Evolutionary conservation across 2,329 filamentous ascomycete genomes (phyloP), one percentile per base, ranked within the genome.

Genomic region (Dendrostoma leiphaemia): DNA sequence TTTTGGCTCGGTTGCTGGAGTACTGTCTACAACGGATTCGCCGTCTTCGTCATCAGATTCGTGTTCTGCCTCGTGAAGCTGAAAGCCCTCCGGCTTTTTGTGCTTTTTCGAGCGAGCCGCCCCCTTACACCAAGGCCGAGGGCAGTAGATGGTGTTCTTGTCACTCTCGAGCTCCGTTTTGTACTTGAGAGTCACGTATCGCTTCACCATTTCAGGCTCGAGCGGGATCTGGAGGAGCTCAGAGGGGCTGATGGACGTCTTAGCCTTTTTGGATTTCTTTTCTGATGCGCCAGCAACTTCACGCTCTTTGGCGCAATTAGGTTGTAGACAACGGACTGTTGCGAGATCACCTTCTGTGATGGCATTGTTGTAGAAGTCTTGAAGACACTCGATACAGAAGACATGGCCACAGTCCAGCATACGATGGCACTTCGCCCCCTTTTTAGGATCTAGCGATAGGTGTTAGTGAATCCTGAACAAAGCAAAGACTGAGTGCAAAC

Each of bases 121-220:
- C 6, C 91, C 92, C 69, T 94, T 90, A 68, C 94, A 99, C 90
- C 92, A 97, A 53, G 85, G 80, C 8, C 94, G 84, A 0, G 94
- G 94, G 65, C 94, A 99, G 69, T 96, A 97, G 31, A 97, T 82
- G 0, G 92, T 97, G 55, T 86, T 88, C 65, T 92, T 95, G 71
- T 97, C 92, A 0, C 90, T 86, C 69, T 97, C 94, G 3, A 97
- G 82, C 67, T 91, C 89, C 60, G 89, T 90, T 74, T 97, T 97
- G 65, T 96, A 90, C 73, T 94, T 97, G 57, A 97, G 79, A 34
- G 85, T 85, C 4, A 96, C 89, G 67, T 95, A 99, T 52, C 94
- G 87, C 65, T 90, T 86, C 2, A 97, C 91, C 31, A 80, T 81
- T 15, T 89, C 84, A 55, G 87, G 81, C 2, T 84, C 76, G 1